A percentile compares a stretch with the other conserved stretches of the same genome.
phyloP scores from a whole-genome alignment of 768 basidiomycete genomes.

The Rossbeevera mucosa region DNA sequence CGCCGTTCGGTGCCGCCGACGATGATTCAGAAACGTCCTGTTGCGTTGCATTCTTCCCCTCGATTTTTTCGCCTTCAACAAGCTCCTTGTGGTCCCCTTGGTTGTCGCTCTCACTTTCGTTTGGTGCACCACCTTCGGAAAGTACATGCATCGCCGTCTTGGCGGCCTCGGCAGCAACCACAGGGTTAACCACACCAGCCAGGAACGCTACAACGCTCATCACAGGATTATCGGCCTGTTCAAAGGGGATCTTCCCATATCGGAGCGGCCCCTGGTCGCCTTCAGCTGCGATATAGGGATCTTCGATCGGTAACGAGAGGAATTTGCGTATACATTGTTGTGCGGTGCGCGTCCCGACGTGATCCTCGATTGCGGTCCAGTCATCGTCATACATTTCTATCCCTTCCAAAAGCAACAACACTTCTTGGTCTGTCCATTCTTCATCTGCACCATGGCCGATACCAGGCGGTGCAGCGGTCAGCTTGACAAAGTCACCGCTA shows the following conservation, averaged over 20 bases:
- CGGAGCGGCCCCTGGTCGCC: conserved; percentile 71
- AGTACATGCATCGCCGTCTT: conserved; percentile 84
- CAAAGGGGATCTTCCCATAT: conserved; percentile 81
- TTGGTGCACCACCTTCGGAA: conserved; percentile 53
- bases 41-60: conserved; percentile 37
- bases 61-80: conserved; percentile 35
- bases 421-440: conserved; percentile 91
- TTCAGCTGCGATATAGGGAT: conserved; percentile 79
- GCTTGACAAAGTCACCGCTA: conserved; percentile 93
- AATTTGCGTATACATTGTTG: conserved; percentile 97
- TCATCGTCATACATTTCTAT: conserved; percentile 99
- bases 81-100: conserved; percentile 31
- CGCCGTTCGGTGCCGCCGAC: conserved; percentile 6
- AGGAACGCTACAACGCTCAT: conserved; percentile 99
- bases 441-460: conserved; percentile 42
- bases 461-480: conserved; percentile 42
- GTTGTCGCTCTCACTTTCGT: conserved; percentile 26
- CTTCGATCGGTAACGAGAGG: conserved; percentile 94
- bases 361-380: conserved; percentile 89
- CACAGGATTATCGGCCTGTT: conserved; percentile 94
- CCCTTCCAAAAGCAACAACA: conserved; percentile 84
- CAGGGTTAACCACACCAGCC: conserved; percentile 85
- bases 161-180: conserved; percentile 90
- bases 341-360: conserved; percentile 85
- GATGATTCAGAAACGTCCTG: conserved; percentile 25